Evolutionary conservation across 2,329 filamentous ascomycete genomes (phyloP).

Genomic region (Fusarium nisikadoi): DNA sequence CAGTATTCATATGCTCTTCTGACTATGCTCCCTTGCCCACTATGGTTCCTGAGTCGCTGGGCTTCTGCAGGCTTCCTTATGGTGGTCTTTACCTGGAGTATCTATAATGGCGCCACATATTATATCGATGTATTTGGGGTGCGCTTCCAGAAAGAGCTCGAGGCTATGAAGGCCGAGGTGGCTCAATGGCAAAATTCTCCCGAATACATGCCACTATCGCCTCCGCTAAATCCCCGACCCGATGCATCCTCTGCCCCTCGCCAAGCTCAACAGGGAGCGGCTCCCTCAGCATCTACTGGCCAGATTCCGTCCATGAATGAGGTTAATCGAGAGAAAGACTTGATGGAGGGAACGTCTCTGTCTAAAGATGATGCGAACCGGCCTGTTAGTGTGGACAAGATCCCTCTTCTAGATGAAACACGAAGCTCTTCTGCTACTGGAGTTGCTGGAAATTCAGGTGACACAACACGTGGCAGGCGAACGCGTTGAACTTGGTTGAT

Average conservation of each 20-base stretch:
- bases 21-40: slow-evolving; percentile 92
- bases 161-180: slow-evolving; percentile 88
- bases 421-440: slow-evolving; percentile 51
- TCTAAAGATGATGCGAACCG: slow-evolving; percentile 37
- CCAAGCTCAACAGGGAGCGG: slow-evolving; percentile 21
- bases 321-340: slow-evolving; percentile 30
- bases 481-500: slow-evolving; percentile 33
- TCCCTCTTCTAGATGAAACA: slow-evolving; percentile 66
- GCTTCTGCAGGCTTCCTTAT: slow-evolving; percentile 81
- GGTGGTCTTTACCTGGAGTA: slow-evolving; percentile 89
- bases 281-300: slow-evolving; percentile 24
- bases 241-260: slow-evolving; percentile 34
- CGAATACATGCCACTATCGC: slow-evolving; percentile 55
- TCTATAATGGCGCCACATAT: slow-evolving; percentile 96
- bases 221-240: slow-evolving; percentile 46
- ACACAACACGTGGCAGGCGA: slow-evolving; percentile 61
- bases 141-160: slow-evolving; percentile 95
- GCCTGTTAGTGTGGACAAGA: slow-evolving; percentile 59
- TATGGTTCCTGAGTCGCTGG: slow-evolving; percentile 93
- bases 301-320: slow-evolving; percentile 32
- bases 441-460: slow-evolving; percentile 57
- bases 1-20: slow-evolving; percentile 91
- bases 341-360: slow-evolving; percentile 21
- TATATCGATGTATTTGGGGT: slow-evolving; percentile 99
- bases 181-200: slow-evolving; percentile 82